Percentiles rank a stretch among this genome's conserved stretches.
Conservation (phyloP, 805 yeast genomes). For the Pichia membranifaciens region DNA sequence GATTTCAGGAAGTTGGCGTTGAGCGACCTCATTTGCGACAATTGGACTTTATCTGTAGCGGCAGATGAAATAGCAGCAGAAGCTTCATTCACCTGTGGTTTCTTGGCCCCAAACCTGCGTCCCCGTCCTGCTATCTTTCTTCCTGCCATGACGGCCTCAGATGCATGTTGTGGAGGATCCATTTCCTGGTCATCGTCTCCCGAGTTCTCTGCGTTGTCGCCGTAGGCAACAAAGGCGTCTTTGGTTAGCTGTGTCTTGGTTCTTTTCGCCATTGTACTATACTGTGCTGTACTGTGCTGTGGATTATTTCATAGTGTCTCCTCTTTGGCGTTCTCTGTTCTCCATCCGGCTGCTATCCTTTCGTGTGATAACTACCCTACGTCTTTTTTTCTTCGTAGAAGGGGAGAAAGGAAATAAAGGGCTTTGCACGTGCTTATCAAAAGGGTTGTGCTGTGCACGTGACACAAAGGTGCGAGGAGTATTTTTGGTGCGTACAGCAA, state of each 20-base stretch:
- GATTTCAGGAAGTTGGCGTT: slow-evolving; percentile 53
- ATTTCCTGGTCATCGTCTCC: slow-evolving; percentile 35
- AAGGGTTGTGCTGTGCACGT: not conserved
- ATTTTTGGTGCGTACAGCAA: too few species aligned
- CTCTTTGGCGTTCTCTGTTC: too few species aligned
- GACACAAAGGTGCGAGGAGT: not conserved
- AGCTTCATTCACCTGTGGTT: not conserved
- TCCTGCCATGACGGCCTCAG: slow-evolving; percentile 54
- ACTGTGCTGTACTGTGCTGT: too few species aligned
- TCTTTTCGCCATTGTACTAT: slow-evolving; percentile 40
- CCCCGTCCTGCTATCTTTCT: slow-evolving; percentile 52
- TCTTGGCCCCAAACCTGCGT: slow-evolving; percentile 7
- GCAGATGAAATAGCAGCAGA: not conserved
- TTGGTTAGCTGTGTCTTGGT: slow-evolving; percentile 54
- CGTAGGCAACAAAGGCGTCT: slow-evolving; percentile 13
- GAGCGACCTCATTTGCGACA: slow-evolving; percentile 55
- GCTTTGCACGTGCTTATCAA: too few species aligned
- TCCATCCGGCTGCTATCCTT: too few species aligned
- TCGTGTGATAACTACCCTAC: too few species aligned
- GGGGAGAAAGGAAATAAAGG: too few species aligned
- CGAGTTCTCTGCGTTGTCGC: slow-evolving; percentile 2
- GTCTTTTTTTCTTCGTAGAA: too few species aligned
- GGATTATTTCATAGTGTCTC: too few species aligned
- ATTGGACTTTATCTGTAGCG: slow-evolving; percentile 25
- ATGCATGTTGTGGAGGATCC: slow-evolving; percentile 40